phyloP scores from a whole-genome alignment of 1,284 basidiomycete species.

The Ganoderma lingzhi region DNA sequence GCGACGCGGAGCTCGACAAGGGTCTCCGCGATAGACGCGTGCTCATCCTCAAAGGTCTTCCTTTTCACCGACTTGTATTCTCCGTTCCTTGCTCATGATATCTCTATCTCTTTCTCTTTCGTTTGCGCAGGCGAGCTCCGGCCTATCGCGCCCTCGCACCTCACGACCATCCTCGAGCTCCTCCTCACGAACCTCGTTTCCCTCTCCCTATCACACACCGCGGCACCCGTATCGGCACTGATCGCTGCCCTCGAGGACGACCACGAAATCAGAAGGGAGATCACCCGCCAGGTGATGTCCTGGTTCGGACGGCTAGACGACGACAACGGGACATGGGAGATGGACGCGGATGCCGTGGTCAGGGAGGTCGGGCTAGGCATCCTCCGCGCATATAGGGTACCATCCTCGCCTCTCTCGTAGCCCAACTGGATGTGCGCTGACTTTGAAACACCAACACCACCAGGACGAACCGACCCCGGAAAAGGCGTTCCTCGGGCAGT shows the following conservation, averaged over 20 bases:
- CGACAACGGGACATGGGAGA: slow-evolving; percentile 56
- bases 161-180: slow-evolving; percentile 75
- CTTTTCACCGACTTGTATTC: neutral
- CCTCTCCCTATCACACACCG: slow-evolving; percentile 55
- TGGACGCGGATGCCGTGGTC: slow-evolving; percentile 65
- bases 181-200: slow-evolving; percentile 77
- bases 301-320: slow-evolving; percentile 75
- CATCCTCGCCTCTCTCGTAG: slow-evolving; percentile 6
- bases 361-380: slow-evolving; percentile 78
- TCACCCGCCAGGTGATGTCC: slow-evolving; percentile 73
- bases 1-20: slow-evolving; percentile 73
- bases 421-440: neutral
- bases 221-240: slow-evolving; percentile 62
- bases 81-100: neutral
- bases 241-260: slow-evolving; percentile 68
- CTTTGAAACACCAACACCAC: neutral
- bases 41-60: slow-evolving; percentile 72
- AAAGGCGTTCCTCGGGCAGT: slow-evolving; percentile 65
- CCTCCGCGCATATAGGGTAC: slow-evolving; percentile 69
- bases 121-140: slow-evolving; percentile 63
- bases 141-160: slow-evolving; percentile 70
- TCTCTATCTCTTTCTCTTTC: neutral
- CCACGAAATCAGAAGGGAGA: slow-evolving; percentile 72
- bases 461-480: slow-evolving; percentile 66
- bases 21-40: slow-evolving; percentile 74